Percentiles rank a stretch among this genome's conserved stretches.
Conservation (phyloP, 768 basidiomycete genomes). For the Psilocybe azurescens region DNA sequence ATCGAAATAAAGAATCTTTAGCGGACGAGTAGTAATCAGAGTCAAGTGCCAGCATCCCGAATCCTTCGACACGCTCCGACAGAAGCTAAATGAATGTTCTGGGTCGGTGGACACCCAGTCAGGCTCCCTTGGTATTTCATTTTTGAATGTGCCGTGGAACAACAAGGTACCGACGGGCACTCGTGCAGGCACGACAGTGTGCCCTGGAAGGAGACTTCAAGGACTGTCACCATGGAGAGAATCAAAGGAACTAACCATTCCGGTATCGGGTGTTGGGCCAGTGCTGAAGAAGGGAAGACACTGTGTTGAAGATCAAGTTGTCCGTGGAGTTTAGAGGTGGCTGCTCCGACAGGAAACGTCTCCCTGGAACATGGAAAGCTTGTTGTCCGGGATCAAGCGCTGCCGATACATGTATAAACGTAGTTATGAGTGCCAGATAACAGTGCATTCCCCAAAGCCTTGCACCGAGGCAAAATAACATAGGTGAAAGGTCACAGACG, state of each 20-base stretch:
- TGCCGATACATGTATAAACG: too few species aligned
- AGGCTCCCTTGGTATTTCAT: slow-evolving; percentile 31
- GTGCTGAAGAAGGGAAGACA: slow-evolving; percentile 39
- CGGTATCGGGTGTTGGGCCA: slow-evolving; percentile 54
- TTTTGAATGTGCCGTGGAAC: slow-evolving; percentile 38
- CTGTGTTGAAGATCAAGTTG: slow-evolving; percentile 38
- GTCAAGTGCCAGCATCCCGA: slow-evolving; percentile 47
- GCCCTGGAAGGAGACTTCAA: slow-evolving; percentile 27
- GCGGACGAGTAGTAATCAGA: slow-evolving; percentile 37
- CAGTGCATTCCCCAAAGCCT: too few species aligned
- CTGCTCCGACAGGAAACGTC: too few species aligned
- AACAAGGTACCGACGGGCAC: slow-evolving; percentile 40
- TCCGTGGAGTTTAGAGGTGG: slow-evolving; percentile 25
- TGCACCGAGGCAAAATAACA: too few species aligned
- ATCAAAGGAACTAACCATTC: slow-evolving; percentile 35
- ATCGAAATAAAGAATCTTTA: slow-evolving; percentile 58
- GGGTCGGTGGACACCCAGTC: slow-evolving; percentile 46
- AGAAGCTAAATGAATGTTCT: slow-evolving; percentile 46
- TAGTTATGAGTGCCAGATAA: too few species aligned
- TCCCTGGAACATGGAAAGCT: too few species aligned
- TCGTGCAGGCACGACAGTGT: slow-evolving; percentile 37
- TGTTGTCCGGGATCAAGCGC: too few species aligned
- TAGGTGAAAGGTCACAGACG: too few species aligned
- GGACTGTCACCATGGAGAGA: background rate
- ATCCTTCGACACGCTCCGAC: slow-evolving; percentile 19